Evolutionary conservation across 2,329 filamentous ascomycete species (phyloP).

Genomic region (Ascochyta pisi): DNA sequence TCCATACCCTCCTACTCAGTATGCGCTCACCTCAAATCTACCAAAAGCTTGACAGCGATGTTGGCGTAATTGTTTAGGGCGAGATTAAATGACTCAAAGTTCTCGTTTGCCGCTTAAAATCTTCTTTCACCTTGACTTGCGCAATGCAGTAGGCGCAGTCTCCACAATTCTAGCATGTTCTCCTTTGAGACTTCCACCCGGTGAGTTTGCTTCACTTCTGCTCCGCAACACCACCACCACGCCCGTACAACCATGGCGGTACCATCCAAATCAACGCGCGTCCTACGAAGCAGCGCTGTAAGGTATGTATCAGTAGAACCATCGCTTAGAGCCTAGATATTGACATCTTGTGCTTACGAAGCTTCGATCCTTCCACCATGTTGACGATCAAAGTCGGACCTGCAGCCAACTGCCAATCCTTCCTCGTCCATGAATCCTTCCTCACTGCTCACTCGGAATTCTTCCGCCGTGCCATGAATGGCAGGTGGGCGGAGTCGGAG

Average conservation of each 20-base stretch:
- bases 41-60: too few species aligned
- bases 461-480: slow-evolving; percentile 24
- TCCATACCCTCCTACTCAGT: too few species aligned
- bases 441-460: slow-evolving; percentile 21
- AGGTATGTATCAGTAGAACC: neutral
- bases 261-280: neutral
- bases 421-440: slow-evolving; percentile 19
- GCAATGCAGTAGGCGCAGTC: neutral
- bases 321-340: too few species aligned
- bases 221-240: too few species aligned
- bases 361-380: neutral
- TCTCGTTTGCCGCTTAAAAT: too few species aligned
- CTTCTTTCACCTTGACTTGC: neutral
- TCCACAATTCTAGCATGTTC: neutral
- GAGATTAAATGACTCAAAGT: too few species aligned
- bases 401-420: neutral
- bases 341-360: neutral
- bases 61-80: too few species aligned
- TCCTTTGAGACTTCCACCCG: neutral
- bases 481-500: slow-evolving; percentile 19
- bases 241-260: neutral
- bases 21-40: too few species aligned
- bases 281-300: neutral
- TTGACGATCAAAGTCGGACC: slow-evolving; percentile 15
- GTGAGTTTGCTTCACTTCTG: too few species aligned